Evolutionary conservation across 805 yeast species (phyloP).

Genomic region (Wickerhamomyces subpelliculosus): DNA sequence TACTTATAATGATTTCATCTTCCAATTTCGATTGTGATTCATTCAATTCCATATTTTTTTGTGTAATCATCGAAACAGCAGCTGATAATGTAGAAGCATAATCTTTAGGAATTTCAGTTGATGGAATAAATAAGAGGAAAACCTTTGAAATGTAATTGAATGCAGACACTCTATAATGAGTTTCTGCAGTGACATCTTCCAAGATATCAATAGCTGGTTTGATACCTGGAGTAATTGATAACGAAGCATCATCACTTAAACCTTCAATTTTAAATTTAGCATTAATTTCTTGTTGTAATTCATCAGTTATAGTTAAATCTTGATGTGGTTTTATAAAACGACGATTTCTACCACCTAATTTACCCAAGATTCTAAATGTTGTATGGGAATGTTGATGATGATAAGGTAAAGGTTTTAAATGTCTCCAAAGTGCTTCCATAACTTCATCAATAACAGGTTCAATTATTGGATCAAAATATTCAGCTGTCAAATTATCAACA

Average conservation of each 20-base stretch:
- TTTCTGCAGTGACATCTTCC: constrained; percentile 50
- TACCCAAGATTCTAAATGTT: constrained; percentile 87
- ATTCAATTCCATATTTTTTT: constrained; percentile 26
- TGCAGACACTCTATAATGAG: constrained; percentile 71
- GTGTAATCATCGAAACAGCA: constrained; percentile 36
- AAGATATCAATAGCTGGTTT: constrained; percentile 70
- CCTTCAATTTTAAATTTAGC: constrained; percentile 73
- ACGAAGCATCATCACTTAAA: constrained; percentile 49
- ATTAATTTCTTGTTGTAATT: constrained; percentile 58
- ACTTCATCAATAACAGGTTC: constrained; percentile 95
- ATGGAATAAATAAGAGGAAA: constrained; percentile 55
- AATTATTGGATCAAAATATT: constrained; percentile 92
- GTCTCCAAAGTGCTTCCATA: constrained; percentile 88
- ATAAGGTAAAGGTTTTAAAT: constrained; percentile 86
- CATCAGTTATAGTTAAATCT: constrained; percentile 48
- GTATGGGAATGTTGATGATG: constrained; percentile 94
- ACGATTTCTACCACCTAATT: constrained; percentile 93
- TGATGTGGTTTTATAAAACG: constrained; percentile 72
- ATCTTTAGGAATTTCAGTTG: constrained; percentile 32
- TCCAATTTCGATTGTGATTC: constrained; percentile 24
- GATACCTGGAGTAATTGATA: constrained; percentile 80
- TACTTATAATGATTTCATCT: constrained; percentile 38
- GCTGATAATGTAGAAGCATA: constrained; percentile 38
- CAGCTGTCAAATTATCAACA: constrained; percentile 93
- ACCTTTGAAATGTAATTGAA: constrained; percentile 64